Evolutionary conservation across 1,284 basidiomycete species (phyloP), one percentile per base, ranked within the genome.

Genomic region (Leucoagaricus sp.): DNA sequence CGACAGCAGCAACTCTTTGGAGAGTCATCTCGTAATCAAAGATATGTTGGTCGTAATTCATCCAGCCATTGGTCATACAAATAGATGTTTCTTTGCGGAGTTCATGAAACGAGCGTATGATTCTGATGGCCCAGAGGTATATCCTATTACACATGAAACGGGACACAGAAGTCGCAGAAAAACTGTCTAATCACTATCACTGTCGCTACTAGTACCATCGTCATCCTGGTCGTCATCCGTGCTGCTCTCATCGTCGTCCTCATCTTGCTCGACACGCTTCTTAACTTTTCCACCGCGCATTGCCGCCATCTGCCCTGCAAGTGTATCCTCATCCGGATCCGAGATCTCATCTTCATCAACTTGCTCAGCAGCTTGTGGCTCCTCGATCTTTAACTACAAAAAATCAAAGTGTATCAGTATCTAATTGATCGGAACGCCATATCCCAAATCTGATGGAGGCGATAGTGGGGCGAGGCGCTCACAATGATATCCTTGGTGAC

Each of bases 261-360:
- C 71, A 46, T 74, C 70, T 25, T 70, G 72, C 12, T 79, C 81
- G 26, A 79, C 81, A 10, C 71, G 74, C 64, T 83, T 85, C 81
- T 95, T 96, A 55, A 98, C 95, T 36, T 85, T 71, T 13, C 89
- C 91, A 4, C 97, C 97, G 53, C 93, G 87, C 94, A 99, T 96
- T 49, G 89, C 84, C 2, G 96, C 96, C 95, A 99, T 98, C 78
- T 99, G 97, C 3, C 97, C 97, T 2, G 96, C 97, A 46, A 99
- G 77, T 23, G 88, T 84, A 72, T 97, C 96, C 73, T 98, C 96
- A 48, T 98, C 96, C 0, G 95, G 95, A 54, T 97, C 95, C 0
- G 93, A 96, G 60, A 98, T 98, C 58, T 96, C 94, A 67, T 96
- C 94, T 49, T 96, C 94, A 13, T 73, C 78, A 19, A 75, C 82